Conservation (phyloP, 2,329 filamentous ascomycete genomes). For the Elsinoe perseae region DNA sequence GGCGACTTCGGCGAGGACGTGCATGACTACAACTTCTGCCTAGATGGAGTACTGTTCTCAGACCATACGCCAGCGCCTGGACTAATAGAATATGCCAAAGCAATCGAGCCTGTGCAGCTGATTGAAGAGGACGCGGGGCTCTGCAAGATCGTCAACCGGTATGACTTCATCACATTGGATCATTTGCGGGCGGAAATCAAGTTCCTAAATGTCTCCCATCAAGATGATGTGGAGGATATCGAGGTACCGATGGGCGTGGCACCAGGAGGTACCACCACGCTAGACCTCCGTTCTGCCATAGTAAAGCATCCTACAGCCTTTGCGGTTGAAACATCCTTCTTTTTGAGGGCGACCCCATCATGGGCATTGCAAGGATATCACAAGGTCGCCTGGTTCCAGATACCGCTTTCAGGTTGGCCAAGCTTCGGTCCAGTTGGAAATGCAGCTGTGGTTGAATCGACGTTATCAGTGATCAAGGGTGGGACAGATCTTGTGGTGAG, state of each 20-base stretch:
- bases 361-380: conserved; percentile 35
- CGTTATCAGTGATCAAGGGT: conserved; percentile 14
- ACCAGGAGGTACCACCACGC: background rate
- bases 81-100: conserved; percentile 38
- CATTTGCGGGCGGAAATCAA: conserved; percentile 12
- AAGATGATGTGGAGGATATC: background rate
- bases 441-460: conserved; percentile 15
- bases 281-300: conserved; percentile 1
- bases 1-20: conserved; percentile 38
- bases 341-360: conserved; percentile 35
- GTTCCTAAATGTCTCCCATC: background rate
- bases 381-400: conserved; percentile 22
- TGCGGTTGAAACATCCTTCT: conserved; percentile 42
- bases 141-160: conserved; percentile 28
- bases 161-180: conserved; percentile 23
- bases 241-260: conserved; percentile 3
- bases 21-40: conserved; percentile 38
- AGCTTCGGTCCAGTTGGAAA: conserved; percentile 10
- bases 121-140: conserved; percentile 21
- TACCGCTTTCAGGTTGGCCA: conserved; percentile 13
- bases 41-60: conserved; percentile 38
- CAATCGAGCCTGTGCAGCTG: conserved; percentile 34
- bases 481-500: conserved; percentile 31
- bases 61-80: conserved; percentile 37
- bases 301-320: conserved; percentile 30